These are phyloP conservation scores for Emmonsiellopsis sp. DNA, from an alignment of 2,329 filamentous ascomycete genomes.

Conservation along the genomic window DNA sequence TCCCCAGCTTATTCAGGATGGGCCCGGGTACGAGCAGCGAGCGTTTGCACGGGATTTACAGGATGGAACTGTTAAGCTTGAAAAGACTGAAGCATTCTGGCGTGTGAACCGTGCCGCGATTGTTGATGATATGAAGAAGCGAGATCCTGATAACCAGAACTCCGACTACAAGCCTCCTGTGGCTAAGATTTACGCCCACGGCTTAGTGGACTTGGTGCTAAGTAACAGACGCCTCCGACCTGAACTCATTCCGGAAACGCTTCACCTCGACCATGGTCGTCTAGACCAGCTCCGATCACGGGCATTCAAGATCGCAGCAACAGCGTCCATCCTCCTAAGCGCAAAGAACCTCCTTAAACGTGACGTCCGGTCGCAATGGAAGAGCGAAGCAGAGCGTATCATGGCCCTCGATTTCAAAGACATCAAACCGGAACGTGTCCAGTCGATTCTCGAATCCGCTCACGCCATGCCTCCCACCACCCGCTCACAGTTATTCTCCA, in stretches of 20 bases:
- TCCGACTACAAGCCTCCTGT: conserved; percentile 25
- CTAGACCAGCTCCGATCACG: conserved; percentile 45
- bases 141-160: conserved; percentile 30
- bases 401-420: conserved; percentile 42
- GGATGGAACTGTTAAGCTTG: conserved; percentile 42
- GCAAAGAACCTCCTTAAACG: conserved; percentile 59
- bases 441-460: conserved; percentile 39
- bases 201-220: conserved; percentile 50
- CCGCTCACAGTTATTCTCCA: conserved; percentile 36
- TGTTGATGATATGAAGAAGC: conserved; percentile 44
- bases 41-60: conserved; percentile 49
- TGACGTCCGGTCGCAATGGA: conserved; percentile 56
- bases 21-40: conserved; percentile 52
- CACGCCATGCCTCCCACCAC: conserved; percentile 40
- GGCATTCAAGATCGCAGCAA: conserved; percentile 49
- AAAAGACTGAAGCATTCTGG: conserved; percentile 49
- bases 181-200: conserved; percentile 48
- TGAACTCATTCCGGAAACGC: conserved; percentile 51
- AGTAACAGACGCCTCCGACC: conserved; percentile 44
- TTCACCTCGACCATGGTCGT: conserved; percentile 48
- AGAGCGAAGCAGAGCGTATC: conserved; percentile 51
- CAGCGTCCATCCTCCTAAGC: conserved; percentile 54
- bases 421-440: conserved; percentile 32
- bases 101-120: conserved; percentile 28
- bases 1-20: conserved; percentile 52